phyloP scores from a whole-genome alignment of 139 green algal genomes.

The Desmodesmus armatus region DNA sequence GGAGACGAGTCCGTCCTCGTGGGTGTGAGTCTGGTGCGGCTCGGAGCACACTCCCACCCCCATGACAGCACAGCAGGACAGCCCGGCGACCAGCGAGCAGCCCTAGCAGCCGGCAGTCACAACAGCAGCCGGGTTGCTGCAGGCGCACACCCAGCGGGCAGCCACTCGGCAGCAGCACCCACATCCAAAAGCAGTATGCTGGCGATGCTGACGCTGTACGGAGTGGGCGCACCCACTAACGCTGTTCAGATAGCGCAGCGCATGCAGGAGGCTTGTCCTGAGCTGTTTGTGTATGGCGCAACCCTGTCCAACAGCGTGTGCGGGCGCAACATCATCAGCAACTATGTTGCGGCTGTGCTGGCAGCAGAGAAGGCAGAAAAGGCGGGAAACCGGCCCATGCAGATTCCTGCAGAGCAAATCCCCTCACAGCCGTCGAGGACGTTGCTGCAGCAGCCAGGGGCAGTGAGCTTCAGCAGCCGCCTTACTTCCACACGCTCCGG shows the following conservation, averaged over 20 bases:
- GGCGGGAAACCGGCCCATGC: too few species aligned
- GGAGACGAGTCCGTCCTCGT: not conserved
- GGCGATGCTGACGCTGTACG: conserved; percentile 3
- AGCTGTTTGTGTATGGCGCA: not conserved
- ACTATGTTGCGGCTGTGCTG: not conserved
- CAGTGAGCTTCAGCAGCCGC: not conserved
- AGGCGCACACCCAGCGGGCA: not conserved
- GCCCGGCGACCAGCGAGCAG: not conserved
- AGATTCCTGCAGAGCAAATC: too few species aligned
- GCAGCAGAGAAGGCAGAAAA: not conserved
- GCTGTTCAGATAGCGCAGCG: not conserved
- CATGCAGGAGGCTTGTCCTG: not conserved
- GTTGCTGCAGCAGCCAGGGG: not conserved
- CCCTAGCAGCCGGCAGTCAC: not conserved
- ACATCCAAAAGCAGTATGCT: not conserved
- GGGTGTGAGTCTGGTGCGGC: not conserved
- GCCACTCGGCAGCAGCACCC: not conserved
- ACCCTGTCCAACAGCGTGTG: not conserved
- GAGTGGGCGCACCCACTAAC: not conserved
- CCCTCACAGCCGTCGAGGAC: not conserved
- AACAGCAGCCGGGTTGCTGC: not conserved
- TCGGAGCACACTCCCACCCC: not conserved
- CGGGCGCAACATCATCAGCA: not conserved
- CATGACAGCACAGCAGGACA: not conserved
- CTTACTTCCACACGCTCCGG: not conserved